Base-by-base conservation (phyloP, 1,284 basidiomycete species). In the Ganoderma meredithae region DNA sequence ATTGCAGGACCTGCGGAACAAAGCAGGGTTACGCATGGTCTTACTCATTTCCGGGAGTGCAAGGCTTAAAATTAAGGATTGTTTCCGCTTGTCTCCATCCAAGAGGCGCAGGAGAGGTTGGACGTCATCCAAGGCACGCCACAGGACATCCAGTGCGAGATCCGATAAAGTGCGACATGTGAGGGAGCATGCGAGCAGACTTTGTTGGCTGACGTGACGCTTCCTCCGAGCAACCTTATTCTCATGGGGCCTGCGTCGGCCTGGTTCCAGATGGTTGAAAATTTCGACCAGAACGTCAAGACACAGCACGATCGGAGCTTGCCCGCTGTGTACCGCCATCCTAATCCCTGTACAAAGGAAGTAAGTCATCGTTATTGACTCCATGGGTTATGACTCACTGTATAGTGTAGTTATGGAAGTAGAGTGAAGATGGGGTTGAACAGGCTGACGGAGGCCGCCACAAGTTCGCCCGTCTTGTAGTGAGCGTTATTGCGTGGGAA, bases 161-260 rank as follows among this genome's bases (percentile, higher is more conserved):
- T 49, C 47, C 22, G 47, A 49, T 5, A 49, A 22, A 12, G 8
- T 49, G 22, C n/a, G 47, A 49, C 47, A 49, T 7, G 47, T 25
- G 47, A 49, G 47, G 8, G 47, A 49, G 47, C 47, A 49, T 49
- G 47, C 47, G 22, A 49, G 22, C 47, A 49, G 47, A 49, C 22
- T 19, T 22, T 49, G 22, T 49, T 22, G 47, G 22, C 22, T 25
- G 22, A 25, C 12, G 5, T 10, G 47, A 22, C 47, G 47, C 8
- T 25, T 49, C 25, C 22, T 25, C 7, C 8, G 47, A 22, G 47
- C 25, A 10, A 25, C 12, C 10, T 10, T 10, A 10, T 13, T 9
- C 47, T 49, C 47, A 12, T 49, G 19, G 4, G 47, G 22, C 5
- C 47, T 12, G 22, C 22, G 22, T 3, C 47, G 47, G 22, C 47